Conservation (phyloP, 306 rosid species). For the Begonia fuchsioides region DNA sequence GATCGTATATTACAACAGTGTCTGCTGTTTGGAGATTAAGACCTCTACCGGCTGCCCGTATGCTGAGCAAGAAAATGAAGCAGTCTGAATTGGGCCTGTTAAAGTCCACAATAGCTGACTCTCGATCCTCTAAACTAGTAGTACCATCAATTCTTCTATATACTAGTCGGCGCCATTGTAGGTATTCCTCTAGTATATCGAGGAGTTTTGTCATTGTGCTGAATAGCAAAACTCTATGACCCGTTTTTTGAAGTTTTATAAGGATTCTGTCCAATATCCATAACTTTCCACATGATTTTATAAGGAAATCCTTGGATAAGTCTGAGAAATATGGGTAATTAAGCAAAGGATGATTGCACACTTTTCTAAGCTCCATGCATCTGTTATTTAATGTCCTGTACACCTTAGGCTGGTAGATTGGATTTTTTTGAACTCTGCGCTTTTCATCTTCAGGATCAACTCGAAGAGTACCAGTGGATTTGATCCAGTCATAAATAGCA, state of each 20-base stretch:
- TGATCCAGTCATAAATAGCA: constrained; percentile 91
- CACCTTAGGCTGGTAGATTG: constrained; percentile 55
- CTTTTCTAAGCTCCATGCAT: constrained; percentile 95
- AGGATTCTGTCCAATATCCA: constrained; percentile 95
- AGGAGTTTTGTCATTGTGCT: constrained; percentile 98
- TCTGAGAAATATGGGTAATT: constrained; percentile 65
- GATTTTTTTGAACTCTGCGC: constrained; percentile 50
- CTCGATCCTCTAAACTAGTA: constrained; percentile 94
- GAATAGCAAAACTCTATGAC: constrained; percentile 89
- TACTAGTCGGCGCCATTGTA: constrained; percentile 79
- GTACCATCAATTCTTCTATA: constrained; percentile 94
- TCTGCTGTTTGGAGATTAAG: constrained; percentile 99
- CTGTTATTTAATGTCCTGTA: constrained; percentile 83
- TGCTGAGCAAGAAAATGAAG: constrained; percentile 95
- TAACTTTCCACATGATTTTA: constrained; percentile 84
- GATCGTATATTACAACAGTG: constrained; percentile 92
- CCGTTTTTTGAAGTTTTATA: constrained; percentile 83
- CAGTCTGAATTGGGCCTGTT: constrained; percentile 65
- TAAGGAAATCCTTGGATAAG: constrained; percentile 50
- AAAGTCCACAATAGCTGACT: constrained; percentile 88
- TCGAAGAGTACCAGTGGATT: constrained; percentile 88
- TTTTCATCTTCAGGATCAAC: constrained; percentile 92
- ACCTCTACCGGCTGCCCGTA: constrained; percentile 98
- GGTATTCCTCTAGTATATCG: constrained; percentile 84
- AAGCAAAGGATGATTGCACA: constrained; percentile 91